phyloP scores from a whole-genome alignment of 352 stramenopile genomes.

The Phytophthora cactorum region DNA sequence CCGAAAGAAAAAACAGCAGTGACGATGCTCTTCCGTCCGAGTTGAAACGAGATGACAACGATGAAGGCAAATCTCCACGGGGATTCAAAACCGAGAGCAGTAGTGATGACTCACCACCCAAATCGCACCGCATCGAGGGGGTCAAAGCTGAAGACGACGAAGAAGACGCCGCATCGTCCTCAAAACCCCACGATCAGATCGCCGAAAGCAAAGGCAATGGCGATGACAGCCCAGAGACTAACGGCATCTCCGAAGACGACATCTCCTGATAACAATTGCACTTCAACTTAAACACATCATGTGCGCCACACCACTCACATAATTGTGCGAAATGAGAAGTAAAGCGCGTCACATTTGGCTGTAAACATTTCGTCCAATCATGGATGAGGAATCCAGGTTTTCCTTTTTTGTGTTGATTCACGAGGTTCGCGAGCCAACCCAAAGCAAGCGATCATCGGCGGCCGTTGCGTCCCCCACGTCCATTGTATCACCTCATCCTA shows the following conservation, averaged over 20 bases:
- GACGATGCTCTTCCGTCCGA: not conserved
- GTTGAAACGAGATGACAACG: not conserved
- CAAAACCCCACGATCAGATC: not conserved
- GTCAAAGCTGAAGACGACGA: not conserved
- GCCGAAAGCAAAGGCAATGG: slow-evolving; percentile 14
- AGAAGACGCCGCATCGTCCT: not conserved
- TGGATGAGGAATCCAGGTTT: too few relatives aligned
- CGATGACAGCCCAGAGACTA: slow-evolving; percentile 7
- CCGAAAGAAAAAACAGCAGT: not conserved
- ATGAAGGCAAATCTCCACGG: slow-evolving; percentile 7
- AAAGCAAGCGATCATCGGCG: slow-evolving; percentile 25
- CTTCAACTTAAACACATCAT: not conserved
- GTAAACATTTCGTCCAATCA: not conserved
- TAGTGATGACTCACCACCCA: slow-evolving; percentile 7
- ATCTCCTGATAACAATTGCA: not conserved
- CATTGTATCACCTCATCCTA: not conserved
- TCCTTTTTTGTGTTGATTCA: slow-evolving; percentile 15
- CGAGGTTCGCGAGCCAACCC: not conserved
- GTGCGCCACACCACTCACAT: not conserved
- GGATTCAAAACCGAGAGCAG: slow-evolving; percentile 15
- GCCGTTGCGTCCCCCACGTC: slow-evolving; percentile 1
- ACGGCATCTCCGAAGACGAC: slow-evolving; percentile 12
- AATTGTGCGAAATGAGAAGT: not conserved
- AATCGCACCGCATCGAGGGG: not conserved
- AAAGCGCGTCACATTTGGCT: too few relatives aligned